Conservation (phyloP, 805 yeast species). For the Saturnispora hagleri region DNA sequence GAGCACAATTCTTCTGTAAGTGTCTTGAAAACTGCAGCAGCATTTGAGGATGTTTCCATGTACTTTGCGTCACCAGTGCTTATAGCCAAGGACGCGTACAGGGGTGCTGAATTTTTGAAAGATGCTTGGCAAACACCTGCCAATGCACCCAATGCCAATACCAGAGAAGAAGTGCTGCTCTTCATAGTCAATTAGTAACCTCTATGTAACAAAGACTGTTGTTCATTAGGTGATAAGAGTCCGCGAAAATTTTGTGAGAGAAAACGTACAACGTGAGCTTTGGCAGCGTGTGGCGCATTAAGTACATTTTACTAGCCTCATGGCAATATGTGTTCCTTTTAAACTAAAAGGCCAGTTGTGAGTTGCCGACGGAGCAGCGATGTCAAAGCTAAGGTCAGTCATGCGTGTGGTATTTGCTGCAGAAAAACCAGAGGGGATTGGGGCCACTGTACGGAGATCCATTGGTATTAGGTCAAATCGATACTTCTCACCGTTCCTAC, state of each 20-base stretch:
- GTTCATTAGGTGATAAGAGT: conserved; percentile 55
- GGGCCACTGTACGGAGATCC: conserved; percentile 75
- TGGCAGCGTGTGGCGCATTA: not conserved
- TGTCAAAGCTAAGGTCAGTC: conserved; percentile 36
- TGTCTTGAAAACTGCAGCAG: too few relatives aligned
- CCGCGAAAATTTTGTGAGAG: conserved; percentile 31
- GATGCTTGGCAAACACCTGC: not conserved
- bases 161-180: not conserved
- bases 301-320: not conserved
- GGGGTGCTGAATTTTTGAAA: conserved; percentile 25
- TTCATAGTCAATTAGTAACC: conserved; percentile 42
- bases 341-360: not conserved
- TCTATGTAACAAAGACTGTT: conserved; percentile 44
- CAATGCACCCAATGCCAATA: not conserved
- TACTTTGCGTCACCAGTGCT: conserved; percentile 11
- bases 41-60: conserved; percentile 9
- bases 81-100: conserved; percentile 17
- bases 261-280: conserved; percentile 32
- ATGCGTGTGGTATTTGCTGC: conserved; percentile 45
- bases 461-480: conserved; percentile 61
- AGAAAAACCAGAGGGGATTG: conserved; percentile 78
- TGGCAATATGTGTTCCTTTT: not conserved
- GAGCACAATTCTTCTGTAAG: conserved; percentile 15
- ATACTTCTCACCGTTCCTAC: conserved; percentile 71
- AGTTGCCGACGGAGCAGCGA: not conserved